Evolutionary conservation across 768 basidiomycete species (phyloP).

Genomic region (Hirschioporus abietinus): DNA sequence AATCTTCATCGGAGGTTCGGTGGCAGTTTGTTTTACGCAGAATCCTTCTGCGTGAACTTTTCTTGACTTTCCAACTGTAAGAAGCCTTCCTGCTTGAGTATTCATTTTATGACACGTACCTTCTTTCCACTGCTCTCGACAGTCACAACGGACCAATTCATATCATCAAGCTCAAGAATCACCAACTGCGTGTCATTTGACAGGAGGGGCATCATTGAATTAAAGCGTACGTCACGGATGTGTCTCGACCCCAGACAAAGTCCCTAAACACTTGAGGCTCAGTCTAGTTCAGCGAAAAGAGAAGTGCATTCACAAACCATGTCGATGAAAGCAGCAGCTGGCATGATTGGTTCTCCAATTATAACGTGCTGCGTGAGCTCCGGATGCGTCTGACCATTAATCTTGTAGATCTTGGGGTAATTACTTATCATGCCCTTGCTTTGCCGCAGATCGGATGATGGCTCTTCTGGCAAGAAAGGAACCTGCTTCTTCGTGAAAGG

Average conservation of each 20-base stretch:
- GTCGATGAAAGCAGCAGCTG: conserved; percentile 37
- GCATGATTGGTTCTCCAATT: conserved; percentile 40
- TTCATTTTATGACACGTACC: not conserved
- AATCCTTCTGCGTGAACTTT: not conserved
- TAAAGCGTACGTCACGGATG: conserved; percentile 22
- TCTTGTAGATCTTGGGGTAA: conserved; percentile 26
- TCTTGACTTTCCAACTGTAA: not conserved
- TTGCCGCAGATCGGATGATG: conserved; percentile 6
- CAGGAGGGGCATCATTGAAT: conserved; percentile 20
- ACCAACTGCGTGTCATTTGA: conserved; percentile 16
- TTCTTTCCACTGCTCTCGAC: not conserved
- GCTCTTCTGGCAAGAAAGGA: conserved; percentile 16
- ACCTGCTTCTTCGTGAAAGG: conserved; percentile 26
- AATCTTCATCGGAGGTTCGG: not conserved
- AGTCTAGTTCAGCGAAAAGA: conserved; percentile 4
- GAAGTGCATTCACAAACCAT: conserved; percentile 25
- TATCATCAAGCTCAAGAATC: conserved; percentile 3
- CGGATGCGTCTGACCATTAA: conserved; percentile 34
- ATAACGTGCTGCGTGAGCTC: conserved; percentile 40
- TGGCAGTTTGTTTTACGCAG: not conserved
- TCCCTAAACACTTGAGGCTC: conserved; percentile 19
- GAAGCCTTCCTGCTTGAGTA: not conserved
- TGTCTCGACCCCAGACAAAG: conserved; percentile 29
- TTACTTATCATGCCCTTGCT: conserved; percentile 28
- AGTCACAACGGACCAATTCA: not conserved